phyloP scores from a whole-genome alignment of 148 eudicot species.

The Rhododendron simsii region DNA sequence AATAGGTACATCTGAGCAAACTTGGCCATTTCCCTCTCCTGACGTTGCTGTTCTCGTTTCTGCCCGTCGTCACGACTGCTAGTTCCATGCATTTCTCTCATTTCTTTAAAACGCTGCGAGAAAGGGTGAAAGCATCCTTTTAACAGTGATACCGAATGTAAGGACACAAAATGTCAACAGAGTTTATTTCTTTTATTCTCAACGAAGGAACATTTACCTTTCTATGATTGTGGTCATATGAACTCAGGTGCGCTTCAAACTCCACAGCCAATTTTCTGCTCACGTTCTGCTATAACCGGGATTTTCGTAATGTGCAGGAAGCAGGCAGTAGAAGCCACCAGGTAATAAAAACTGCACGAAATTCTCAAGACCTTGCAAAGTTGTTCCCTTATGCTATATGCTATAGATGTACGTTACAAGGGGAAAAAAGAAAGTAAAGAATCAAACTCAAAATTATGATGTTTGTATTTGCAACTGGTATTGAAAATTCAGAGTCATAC shows the following conservation, averaged over 20 bases:
- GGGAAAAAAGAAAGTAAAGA: conserved; percentile 37
- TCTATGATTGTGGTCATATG: conserved; percentile 97
- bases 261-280: conserved; percentile 95
- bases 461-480: conserved; percentile 4
- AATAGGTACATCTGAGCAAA: conserved; percentile 73
- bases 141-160: background rate
- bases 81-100: conserved; percentile 95
- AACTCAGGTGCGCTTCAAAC: conserved; percentile 93
- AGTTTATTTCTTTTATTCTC: background rate
- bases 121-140: background rate
- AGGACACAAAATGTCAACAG: background rate
- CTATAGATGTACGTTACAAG: conserved; percentile 68
- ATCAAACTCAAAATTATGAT: conserved; percentile 47
- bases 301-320: conserved; percentile 95
- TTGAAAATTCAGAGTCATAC: conserved; percentile 41
- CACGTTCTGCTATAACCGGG: conserved; percentile 99
- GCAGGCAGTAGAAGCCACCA: conserved; percentile 99
- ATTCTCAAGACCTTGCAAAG: conserved; percentile 96
- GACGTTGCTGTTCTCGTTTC: conserved; percentile 85
- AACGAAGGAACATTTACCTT: conserved; percentile 43
- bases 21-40: conserved; percentile 93
- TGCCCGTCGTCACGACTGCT: conserved; percentile 89
- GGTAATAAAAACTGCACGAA: conserved; percentile 99
- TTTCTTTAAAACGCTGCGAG: conserved; percentile 81
- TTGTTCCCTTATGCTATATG: conserved; percentile 81